phyloP scores from a whole-genome alignment of 2,329 filamentous ascomycete species.

The Paecilomyces formosus region DNA sequence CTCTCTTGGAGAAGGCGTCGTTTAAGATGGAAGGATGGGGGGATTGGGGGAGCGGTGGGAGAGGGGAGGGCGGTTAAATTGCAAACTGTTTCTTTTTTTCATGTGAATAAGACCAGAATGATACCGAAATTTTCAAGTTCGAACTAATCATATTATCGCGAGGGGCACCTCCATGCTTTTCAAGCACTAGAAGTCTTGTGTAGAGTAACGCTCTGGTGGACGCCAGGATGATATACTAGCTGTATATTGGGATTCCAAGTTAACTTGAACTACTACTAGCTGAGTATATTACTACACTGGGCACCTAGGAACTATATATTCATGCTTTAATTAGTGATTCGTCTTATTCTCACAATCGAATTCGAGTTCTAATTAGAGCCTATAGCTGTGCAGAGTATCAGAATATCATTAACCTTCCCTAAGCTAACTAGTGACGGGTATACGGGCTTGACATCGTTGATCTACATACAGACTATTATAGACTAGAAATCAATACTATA shows the following conservation, averaged over 20 bases:
- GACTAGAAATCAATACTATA: not conserved
- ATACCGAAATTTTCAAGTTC: not conserved
- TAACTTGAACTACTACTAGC: not conserved
- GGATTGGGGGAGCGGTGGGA: too few relatives aligned
- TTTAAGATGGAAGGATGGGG: not conserved
- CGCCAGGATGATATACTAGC: not conserved
- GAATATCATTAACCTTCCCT: not conserved
- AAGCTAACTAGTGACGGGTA: not conserved
- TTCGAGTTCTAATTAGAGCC: not conserved
- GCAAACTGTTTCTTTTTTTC: not conserved
- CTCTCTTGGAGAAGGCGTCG: conserved; percentile 18
- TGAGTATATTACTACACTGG: not conserved
- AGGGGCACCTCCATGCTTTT: not conserved
- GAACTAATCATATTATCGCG: not conserved
- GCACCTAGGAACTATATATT: not conserved
- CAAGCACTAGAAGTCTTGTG: not conserved
- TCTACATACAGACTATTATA: not conserved
- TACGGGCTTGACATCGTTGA: not conserved
- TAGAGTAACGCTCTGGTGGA: not conserved
- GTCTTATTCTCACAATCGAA: not conserved
- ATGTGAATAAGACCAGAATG: not conserved
- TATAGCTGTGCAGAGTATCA: not conserved
- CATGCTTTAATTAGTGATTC: not conserved
- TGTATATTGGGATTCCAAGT: not conserved
- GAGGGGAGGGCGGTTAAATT: not conserved